phyloP scores from a whole-genome alignment of 208 protist species.

The Leishmania braziliensis region DNA sequence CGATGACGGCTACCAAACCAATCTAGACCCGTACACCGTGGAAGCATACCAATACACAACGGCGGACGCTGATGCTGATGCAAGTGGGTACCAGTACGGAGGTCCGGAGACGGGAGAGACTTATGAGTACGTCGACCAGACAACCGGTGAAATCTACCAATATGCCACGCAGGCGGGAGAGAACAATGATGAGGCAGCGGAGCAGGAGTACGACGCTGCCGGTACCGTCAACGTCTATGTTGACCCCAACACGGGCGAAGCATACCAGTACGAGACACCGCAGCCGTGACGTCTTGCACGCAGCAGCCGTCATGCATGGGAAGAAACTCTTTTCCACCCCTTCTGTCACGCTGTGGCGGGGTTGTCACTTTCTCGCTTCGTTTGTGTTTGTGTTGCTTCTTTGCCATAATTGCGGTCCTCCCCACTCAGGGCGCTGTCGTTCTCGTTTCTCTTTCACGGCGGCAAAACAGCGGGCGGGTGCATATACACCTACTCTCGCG shows the following conservation, averaged over 20 bases:
- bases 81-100: slow-evolving; percentile 36
- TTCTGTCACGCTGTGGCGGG: background rate
- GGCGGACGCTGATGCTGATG: background rate
- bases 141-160: slow-evolving; percentile 35
- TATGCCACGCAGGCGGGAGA: slow-evolving; percentile 9
- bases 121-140: slow-evolving; percentile 32
- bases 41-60: slow-evolving; percentile 42
- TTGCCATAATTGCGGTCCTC: background rate
- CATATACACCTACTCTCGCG: background rate
- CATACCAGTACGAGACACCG: slow-evolving; percentile 20
- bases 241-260: slow-evolving; percentile 29
- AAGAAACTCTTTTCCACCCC: background rate
- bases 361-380: background rate
- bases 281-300: background rate
- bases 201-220: slow-evolving; percentile 2
- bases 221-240: slow-evolving; percentile 2
- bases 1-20: slow-evolving; percentile 22
- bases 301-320: background rate
- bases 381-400: background rate
- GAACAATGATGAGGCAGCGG: background rate
- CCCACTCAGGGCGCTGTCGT: background rate
- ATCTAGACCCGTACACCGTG: slow-evolving; percentile 40
- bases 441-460: background rate
- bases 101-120: slow-evolving; percentile 39
- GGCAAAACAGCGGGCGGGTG: background rate